Evolutionary conservation across 2,329 filamentous ascomycete species (phyloP).

Genomic region (Coniella lustricola): DNA sequence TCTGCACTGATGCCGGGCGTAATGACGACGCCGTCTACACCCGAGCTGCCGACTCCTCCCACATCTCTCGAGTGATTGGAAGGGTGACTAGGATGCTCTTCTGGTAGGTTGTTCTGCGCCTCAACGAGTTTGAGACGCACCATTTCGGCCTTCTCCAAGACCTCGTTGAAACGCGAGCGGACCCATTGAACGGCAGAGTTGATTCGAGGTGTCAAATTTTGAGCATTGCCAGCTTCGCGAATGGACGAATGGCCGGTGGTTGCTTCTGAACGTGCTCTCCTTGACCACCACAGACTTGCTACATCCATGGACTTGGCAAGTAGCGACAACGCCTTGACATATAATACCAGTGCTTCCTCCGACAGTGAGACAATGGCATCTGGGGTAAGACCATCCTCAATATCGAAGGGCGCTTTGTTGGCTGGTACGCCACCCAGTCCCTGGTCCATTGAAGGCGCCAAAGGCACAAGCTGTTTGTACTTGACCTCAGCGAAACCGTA

Average conservation of each 20-base stretch:
- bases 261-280: slow-evolving; percentile 56
- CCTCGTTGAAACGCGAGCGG: slow-evolving; percentile 89
- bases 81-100: slow-evolving; percentile 80
- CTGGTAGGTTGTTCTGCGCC: slow-evolving; percentile 74
- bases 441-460: slow-evolving; percentile 71
- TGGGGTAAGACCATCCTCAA: slow-evolving; percentile 71
- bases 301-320: slow-evolving; percentile 94
- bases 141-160: slow-evolving; percentile 90
- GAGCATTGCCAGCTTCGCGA: slow-evolving; percentile 35
- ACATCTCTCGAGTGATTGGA: slow-evolving; percentile 62
- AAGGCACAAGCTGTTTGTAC: slow-evolving; percentile 90
- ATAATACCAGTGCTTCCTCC: slow-evolving; percentile 90
- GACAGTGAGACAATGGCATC: slow-evolving; percentile 83
- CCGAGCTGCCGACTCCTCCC: slow-evolving; percentile 51
- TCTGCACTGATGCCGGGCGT: slow-evolving; percentile 89
- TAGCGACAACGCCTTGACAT: slow-evolving; percentile 87
- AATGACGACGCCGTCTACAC: slow-evolving; percentile 72
- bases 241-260: slow-evolving; percentile 33
- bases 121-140: slow-evolving; percentile 84
- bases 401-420: slow-evolving; percentile 54
- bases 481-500: slow-evolving; percentile 98
- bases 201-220: slow-evolving; percentile 61
- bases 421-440: slow-evolving; percentile 56
- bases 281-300: slow-evolving; percentile 84
- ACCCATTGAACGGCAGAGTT: slow-evolving; percentile 96